Evolutionary conservation across 2,329 filamentous ascomycete species (phyloP).

Genomic region (Acephala macrosclerotiorum): DNA sequence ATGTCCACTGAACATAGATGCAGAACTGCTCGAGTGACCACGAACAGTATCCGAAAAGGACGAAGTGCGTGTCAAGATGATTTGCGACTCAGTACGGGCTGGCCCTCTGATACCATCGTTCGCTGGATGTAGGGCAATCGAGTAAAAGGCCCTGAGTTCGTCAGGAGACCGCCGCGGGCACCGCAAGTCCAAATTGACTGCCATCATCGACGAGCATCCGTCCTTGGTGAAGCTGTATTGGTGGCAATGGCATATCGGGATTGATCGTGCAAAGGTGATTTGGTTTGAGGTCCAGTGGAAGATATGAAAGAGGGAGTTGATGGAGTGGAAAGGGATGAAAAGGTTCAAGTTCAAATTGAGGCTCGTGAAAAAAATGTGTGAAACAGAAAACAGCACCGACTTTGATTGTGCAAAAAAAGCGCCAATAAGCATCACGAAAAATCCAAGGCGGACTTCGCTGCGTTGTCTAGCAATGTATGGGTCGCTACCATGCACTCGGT

Average conservation of each 20-base stretch:
- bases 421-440: neutral
- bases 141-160: neutral
- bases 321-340: neutral
- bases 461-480: neutral
- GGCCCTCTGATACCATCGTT: neutral
- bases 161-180: neutral
- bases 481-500: constrained; percentile 1
- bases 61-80: neutral
- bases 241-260: constrained; percentile 4
- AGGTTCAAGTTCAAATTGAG: neutral
- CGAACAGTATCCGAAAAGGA: neutral
- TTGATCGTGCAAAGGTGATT: neutral
- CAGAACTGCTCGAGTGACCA: neutral
- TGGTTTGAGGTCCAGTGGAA: neutral
- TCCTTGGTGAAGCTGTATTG: constrained; percentile 2
- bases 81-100: neutral
- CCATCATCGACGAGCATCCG: constrained; percentile 6
- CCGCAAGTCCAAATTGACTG: neutral
- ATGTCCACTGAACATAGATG: neutral
- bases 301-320: neutral
- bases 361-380: neutral
- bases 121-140: neutral
- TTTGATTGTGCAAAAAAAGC: neutral
- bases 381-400: neutral
- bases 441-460: neutral